phyloP scores from a whole-genome alignment of 2,329 filamentous ascomycete species.

The Colletotrichum theobromicola region DNA sequence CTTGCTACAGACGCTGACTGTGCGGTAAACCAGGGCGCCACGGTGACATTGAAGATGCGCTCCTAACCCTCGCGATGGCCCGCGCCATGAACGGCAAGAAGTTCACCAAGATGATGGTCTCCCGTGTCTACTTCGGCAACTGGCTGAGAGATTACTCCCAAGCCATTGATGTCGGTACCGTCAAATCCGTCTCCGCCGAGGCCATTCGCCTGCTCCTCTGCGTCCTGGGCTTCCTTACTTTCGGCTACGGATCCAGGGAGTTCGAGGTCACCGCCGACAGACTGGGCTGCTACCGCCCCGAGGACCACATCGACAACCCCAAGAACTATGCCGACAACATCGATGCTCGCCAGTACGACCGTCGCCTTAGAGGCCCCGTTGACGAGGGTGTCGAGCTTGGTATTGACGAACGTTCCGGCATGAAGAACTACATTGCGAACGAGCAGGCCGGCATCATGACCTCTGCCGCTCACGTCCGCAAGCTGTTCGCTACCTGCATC shows the following conservation, averaged over 20 bases:
- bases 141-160: conserved; percentile 95
- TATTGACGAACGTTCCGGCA: conserved; percentile 72
- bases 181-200: conserved; percentile 89
- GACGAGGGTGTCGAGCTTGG: conserved; percentile 80
- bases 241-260: conserved; percentile 82
- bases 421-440: conserved; percentile 96
- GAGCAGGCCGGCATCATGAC: conserved; percentile 81
- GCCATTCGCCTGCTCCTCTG: conserved; percentile 89
- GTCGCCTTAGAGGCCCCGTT: conserved; percentile 79
- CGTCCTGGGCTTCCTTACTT: conserved; percentile 88
- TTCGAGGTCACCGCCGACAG: conserved; percentile 84
- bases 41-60: conserved; percentile 91
- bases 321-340: conserved; percentile 84
- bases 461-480: conserved; percentile 77
- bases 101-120: conserved; percentile 86
- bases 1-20: conserved; percentile 21
- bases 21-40: conserved; percentile 68
- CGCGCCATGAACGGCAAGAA: conserved; percentile 69
- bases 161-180: conserved; percentile 89
- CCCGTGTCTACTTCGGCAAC: conserved; percentile 94
- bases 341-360: conserved; percentile 84
- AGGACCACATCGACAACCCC: conserved; percentile 81
- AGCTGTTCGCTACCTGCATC: conserved; percentile 76
- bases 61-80: conserved; percentile 72
- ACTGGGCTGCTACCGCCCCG: conserved; percentile 80